These are phyloP conservation scores for Rhamnella rubrinervis DNA, from an alignment of 331 rosid genomes.

Conservation along the genomic window DNA sequence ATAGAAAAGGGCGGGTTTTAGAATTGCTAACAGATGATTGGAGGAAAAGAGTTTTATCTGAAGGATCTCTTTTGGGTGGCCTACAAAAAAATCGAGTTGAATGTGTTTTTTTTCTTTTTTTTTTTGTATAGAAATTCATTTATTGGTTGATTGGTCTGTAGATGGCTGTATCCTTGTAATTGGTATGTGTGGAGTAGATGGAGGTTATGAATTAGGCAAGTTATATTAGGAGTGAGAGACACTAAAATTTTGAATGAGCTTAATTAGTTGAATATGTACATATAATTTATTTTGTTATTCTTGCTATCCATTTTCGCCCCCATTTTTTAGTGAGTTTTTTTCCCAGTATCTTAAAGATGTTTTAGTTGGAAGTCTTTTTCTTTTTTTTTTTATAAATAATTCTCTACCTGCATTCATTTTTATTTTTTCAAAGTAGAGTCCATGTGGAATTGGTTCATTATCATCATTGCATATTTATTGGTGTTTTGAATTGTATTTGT, in stretches of 20 bases:
- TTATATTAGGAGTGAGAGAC: neutral
- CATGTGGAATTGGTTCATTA: no score
- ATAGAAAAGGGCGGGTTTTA: constrained; percentile 2
- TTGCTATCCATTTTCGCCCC: neutral
- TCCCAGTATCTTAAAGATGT: no score
- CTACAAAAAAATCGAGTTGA: neutral
- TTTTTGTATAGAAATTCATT: constrained; percentile 62
- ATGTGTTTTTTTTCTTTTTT: neutral
- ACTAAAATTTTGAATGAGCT: constrained; percentile 11
- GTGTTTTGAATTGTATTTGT: no score
- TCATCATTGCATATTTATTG: no score
- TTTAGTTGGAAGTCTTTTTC: no score
- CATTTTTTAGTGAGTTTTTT: no score
- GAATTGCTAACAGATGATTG: constrained; percentile 17
- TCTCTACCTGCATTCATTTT: no score
- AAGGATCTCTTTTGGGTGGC: neutral
- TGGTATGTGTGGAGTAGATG: constrained; percentile 28
- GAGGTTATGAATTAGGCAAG: constrained; percentile 11
- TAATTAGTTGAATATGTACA: neutral
- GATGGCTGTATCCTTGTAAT: constrained; percentile 41
- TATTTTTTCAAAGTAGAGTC: no score
- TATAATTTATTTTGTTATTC: neutral
- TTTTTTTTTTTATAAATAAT: no score
- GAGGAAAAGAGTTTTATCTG: constrained; percentile 24
- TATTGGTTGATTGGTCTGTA: constrained; percentile 57